Base-by-base conservation (phyloP, 768 basidiomycete species). In the Suillus paluster region DNA sequence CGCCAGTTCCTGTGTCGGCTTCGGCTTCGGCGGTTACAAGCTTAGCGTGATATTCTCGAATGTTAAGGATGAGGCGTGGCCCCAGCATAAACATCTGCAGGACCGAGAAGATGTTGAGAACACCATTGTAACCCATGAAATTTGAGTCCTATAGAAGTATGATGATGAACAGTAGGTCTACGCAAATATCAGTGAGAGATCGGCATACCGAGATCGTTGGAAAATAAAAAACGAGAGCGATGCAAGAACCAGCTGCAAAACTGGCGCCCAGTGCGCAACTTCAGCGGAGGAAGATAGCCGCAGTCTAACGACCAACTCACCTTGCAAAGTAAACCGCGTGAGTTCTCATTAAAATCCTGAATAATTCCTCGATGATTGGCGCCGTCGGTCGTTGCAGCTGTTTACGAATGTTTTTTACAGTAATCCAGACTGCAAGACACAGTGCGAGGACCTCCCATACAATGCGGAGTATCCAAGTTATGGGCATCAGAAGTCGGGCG, bases 1-100 rank as follows among this genome's bases (percentile, higher is more conserved):
- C n/a, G 19, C 17, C 19, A 10, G 30, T 30, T 50, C 30, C 11
- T 12, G 19, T 33, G 6, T 50, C 30, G 49, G 19, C 30, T 19
- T 33, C n/a, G n/a, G n/a, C n/a, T n/a, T n/a, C n/a, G n/a, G n/a
- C n/a, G n/a, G 49, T 6, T 33, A 50, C 0, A 10, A 50, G 49
- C 19, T 50, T 50, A 33, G 49, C 49, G 33, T 33, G 30, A 50
- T 50, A 50, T 33, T 17, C 49, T 50, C 49, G 49, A 34, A 50
- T 6, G 33, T 33, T 33, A 34, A 50, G 49, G 49, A 50, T 33
- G 30, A 50, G 49, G 27, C 49, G 49, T 4, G 49, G 49, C 12
- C 49, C 49, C 30, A 50, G 33, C 49, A 50, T 19, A n/a, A 50
- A 50, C 49, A 50, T 50, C 19, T 50, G 27, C 11, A 50, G 4